Percentiles rank a stretch among this genome's conserved stretches.
These are phyloP conservation scores for Mrakia blollopis DNA, from an alignment of 768 basidiomycete species.

Conservation along the genomic window DNA sequence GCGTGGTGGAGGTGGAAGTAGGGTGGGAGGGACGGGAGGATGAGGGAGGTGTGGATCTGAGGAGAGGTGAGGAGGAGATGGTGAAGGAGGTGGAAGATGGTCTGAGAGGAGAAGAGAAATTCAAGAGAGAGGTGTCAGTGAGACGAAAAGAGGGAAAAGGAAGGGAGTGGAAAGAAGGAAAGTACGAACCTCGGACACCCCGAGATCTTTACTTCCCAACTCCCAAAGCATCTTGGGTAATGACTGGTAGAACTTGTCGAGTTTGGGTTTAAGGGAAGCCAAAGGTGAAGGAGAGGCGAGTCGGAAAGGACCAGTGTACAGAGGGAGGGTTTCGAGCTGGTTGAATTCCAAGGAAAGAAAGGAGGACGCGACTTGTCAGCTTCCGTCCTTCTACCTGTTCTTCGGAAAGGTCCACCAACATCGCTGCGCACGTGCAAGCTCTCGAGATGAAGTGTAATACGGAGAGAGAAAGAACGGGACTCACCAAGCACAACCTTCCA, in stretches of 20 bases:
- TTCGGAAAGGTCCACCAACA: too few species aligned
- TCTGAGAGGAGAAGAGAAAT: conserved; percentile 17
- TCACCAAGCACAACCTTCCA: conserved; percentile 62
- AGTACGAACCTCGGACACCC: conserved; percentile 57
- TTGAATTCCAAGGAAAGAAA: conserved; percentile 7
- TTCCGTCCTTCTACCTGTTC: too few species aligned
- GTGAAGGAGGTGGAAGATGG: conserved; percentile 60
- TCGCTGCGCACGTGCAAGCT: too few species aligned
- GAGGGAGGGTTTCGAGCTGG: conserved; percentile 59
- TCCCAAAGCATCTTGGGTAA: conserved; percentile 86
- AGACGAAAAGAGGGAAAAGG: neutral
- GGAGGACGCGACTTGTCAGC: neutral
- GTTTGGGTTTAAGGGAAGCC: neutral
- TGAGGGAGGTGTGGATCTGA: conserved; percentile 39
- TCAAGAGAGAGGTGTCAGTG: conserved; percentile 42
- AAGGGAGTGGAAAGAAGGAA: neutral
- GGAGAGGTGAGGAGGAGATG: conserved; percentile 34
- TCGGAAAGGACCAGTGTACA: conserved; percentile 54
- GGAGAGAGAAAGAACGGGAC: conserved; percentile 27
- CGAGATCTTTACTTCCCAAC: conserved; percentile 56
- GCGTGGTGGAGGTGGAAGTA: conserved; percentile 76
- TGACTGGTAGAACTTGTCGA: conserved; percentile 63
- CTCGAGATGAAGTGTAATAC: neutral
- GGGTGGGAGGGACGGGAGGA: conserved; percentile 57
- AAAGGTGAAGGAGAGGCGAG: conserved; percentile 32